Conservation (phyloP, 2,329 filamentous ascomycete genomes). For the Westerdykella ornata region DNA sequence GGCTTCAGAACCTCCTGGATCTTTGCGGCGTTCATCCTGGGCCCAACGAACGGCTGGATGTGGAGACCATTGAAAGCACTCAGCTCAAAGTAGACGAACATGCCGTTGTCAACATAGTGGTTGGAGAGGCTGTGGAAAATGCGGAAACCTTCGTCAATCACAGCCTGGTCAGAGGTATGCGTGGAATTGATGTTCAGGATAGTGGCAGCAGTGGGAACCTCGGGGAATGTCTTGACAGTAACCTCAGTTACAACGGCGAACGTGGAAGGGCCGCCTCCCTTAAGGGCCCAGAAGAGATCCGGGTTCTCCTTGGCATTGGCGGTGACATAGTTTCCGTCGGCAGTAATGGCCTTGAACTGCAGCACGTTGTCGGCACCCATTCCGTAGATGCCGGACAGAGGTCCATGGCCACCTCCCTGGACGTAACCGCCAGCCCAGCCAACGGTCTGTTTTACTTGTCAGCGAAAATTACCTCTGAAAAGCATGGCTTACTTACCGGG, state of each 20-base stretch:
- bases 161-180: conserved; percentile 26
- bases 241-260: conserved; percentile 28
- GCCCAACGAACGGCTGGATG: conserved; percentile 29
- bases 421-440: conserved; percentile 40
- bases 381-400: conserved; percentile 33
- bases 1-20: conserved; percentile 23
- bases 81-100: conserved; percentile 34
- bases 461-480: neutral
- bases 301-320: conserved; percentile 30
- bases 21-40: conserved; percentile 25
- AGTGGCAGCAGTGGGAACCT: conserved; percentile 27
- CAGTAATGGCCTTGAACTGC: conserved; percentile 36
- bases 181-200: conserved; percentile 34
- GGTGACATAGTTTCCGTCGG: conserved; percentile 32
- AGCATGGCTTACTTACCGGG: conserved; percentile 15
- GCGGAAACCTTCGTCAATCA: conserved; percentile 24
- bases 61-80: conserved; percentile 19
- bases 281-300: conserved; percentile 36
- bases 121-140: conserved; percentile 34
- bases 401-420: conserved; percentile 41
- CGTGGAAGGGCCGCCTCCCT: conserved; percentile 28
- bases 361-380: conserved; percentile 37
- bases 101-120: conserved; percentile 27
- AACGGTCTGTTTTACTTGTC: conserved; percentile 24
- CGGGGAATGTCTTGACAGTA: conserved; percentile 32